Conservation (phyloP, 306 rosid species). For the Dryas octopetala region DNA sequence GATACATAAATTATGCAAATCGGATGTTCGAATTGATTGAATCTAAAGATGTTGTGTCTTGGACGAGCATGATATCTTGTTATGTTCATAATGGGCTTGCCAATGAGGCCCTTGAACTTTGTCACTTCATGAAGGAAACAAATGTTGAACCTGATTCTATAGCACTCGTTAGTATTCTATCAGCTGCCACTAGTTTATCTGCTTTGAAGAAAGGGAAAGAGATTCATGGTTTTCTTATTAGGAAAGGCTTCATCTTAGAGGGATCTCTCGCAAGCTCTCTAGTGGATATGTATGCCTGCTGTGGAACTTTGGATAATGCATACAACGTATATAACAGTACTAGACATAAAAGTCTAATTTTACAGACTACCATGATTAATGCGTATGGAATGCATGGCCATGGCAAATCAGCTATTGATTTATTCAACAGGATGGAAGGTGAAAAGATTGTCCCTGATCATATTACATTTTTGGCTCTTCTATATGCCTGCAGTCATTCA, state of each 20-base stretch:
- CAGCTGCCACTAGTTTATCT: slow-evolving; percentile 63
- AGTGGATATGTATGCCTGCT: slow-evolving; percentile 69
- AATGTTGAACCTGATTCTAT: slow-evolving; percentile 52
- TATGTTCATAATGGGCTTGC: slow-evolving; percentile 54
- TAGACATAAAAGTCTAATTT: slow-evolving; percentile 38
- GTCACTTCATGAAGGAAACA: slow-evolving; percentile 43
- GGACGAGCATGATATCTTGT: slow-evolving; percentile 75
- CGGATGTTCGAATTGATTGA: slow-evolving; percentile 47
- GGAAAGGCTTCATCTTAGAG: slow-evolving; percentile 57
- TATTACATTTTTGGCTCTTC: slow-evolving; percentile 66
- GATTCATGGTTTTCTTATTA: slow-evolving; percentile 60
- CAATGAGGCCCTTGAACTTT: slow-evolving; percentile 58
- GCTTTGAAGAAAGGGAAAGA: slow-evolving; percentile 73
- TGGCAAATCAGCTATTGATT: slow-evolving; percentile 56
- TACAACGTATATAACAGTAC: slow-evolving; percentile 40
- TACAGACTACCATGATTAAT: slow-evolving; percentile 76
- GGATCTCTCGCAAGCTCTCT: slow-evolving; percentile 55
- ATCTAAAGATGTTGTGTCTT: slow-evolving; percentile 65
- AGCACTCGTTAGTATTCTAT: slow-evolving; percentile 53
- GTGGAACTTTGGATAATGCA: slow-evolving; percentile 57
- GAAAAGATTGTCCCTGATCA: slow-evolving; percentile 59
- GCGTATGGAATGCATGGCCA: slow-evolving; percentile 77
- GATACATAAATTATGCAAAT: slow-evolving; percentile 42
- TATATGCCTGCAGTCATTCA: slow-evolving; percentile 81
- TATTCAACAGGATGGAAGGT: slow-evolving; percentile 50